These are phyloP conservation scores for Nitzschia inconspicua DNA, from an alignment of 108 stramenopile genomes.

Conservation along the genomic window DNA sequence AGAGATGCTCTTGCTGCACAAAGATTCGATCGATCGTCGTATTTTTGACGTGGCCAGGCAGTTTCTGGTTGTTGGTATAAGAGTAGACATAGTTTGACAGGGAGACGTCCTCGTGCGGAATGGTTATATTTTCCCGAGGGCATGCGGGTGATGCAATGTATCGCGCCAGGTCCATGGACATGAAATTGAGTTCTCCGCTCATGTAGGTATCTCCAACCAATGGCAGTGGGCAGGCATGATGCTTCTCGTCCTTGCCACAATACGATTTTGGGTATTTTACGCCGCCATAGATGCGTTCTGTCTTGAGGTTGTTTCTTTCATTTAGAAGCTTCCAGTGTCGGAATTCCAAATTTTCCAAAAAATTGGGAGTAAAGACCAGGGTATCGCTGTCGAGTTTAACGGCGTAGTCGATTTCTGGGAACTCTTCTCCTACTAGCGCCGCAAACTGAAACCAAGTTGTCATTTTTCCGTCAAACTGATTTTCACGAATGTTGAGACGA, in stretches of 20 bases:
- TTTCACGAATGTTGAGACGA: slow-evolving; percentile 35
- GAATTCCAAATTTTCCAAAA: slow-evolving; percentile 14
- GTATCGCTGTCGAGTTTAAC: slow-evolving; percentile 32
- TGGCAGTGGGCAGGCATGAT: no score
- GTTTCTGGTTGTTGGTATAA: no score
- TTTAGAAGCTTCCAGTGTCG: not conserved
- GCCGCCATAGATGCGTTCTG: slow-evolving; percentile 17
- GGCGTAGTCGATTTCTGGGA: slow-evolving; percentile 37
- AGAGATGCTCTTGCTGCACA: no score
- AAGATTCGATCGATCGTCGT: no score
- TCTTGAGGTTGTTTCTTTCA: slow-evolving; percentile 9
- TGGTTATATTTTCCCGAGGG: slow-evolving; percentile 14
- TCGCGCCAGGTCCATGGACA: slow-evolving; percentile 15
- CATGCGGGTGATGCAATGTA: slow-evolving; percentile 15
- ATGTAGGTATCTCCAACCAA: slow-evolving; percentile 3
- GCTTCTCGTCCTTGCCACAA: no score
- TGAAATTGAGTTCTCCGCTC: slow-evolving; percentile 11
- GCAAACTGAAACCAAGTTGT: slow-evolving; percentile 32
- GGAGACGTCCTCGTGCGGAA: no score
- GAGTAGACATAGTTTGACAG: no score
- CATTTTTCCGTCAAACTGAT: slow-evolving; percentile 29
- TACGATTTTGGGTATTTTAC: not conserved
- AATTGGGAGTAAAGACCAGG: slow-evolving; percentile 1
- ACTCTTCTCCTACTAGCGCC: slow-evolving; percentile 6
- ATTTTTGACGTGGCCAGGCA: no score